phyloP scores from a whole-genome alignment of 441 rosid species.

The Isatis lusitanica region DNA sequence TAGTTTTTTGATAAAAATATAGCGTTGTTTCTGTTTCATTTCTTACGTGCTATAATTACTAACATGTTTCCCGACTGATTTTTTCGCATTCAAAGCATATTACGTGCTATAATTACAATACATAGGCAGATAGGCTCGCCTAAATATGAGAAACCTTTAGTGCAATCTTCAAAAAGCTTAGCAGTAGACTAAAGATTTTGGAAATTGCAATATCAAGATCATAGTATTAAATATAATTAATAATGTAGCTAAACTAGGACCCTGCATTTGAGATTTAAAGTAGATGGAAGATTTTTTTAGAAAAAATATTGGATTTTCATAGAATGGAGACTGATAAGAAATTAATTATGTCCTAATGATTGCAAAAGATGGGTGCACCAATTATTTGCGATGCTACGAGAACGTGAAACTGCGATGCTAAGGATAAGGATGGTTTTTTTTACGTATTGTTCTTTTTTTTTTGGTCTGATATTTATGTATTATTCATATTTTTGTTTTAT shows the following conservation, averaged over 20 bases:
- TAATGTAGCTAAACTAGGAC: background rate
- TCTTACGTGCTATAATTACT: background rate
- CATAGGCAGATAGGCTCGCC: background rate
- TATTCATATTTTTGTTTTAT: background rate
- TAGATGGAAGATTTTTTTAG: background rate
- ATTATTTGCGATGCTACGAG: conserved; percentile 33
- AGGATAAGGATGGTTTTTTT: conserved; percentile 34
- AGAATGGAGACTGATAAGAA: conserved; percentile 10
- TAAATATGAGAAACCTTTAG: background rate
- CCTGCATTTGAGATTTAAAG: background rate
- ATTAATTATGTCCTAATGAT: conserved; percentile 7
- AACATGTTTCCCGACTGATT: background rate
- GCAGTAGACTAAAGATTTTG: background rate
- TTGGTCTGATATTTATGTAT: background rate
- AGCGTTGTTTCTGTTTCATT: background rate
- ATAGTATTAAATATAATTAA: background rate
- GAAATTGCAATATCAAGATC: background rate
- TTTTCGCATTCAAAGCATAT: background rate
- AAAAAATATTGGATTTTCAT: background rate
- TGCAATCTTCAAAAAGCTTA: background rate
- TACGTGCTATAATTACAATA: background rate
- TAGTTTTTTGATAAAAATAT: no score
- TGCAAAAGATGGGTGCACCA: conserved; percentile 29
- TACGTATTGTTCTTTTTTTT: background rate
- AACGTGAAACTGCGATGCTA: conserved; percentile 22